phyloP scores from a whole-genome alignment of 345 rosid species.

The Populus nigra region DNA sequence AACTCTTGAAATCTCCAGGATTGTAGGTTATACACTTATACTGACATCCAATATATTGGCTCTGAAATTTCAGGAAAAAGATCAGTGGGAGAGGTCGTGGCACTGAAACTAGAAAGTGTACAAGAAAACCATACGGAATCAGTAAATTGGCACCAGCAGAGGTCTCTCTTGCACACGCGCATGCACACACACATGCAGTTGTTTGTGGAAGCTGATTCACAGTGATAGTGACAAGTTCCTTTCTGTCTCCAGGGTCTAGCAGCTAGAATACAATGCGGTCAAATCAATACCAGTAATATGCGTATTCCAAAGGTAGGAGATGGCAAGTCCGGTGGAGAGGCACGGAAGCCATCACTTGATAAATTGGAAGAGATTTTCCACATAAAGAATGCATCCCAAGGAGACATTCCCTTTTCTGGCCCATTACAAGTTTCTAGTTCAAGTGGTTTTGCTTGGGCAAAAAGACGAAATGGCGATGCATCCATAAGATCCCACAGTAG shows the following conservation, averaged over 20 bases:
- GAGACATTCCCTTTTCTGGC: slow-evolving; percentile 84
- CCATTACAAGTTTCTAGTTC: slow-evolving; percentile 81
- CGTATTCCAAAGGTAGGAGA: slow-evolving; percentile 33
- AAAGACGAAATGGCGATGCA: slow-evolving; percentile 62
- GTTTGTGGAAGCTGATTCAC: slow-evolving; percentile 5
- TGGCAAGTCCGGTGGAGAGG: slow-evolving; percentile 38
- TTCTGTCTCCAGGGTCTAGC: slow-evolving; percentile 50
- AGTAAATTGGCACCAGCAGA: slow-evolving; percentile 68
- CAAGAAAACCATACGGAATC: slow-evolving; percentile 53
- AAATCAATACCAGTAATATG: slow-evolving; percentile 26
- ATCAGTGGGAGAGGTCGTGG: slow-evolving; percentile 55
- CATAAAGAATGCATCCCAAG: slow-evolving; percentile 82
- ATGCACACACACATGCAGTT: not conserved
- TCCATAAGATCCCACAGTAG: slow-evolving; percentile 50
- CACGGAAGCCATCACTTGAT: slow-evolving; percentile 44
- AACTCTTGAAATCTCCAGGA: not conserved
- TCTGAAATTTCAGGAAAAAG: slow-evolving; percentile 63
- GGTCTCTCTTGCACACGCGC: slow-evolving; percentile 41
- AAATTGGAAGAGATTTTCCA: slow-evolving; percentile 59
- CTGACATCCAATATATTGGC: slow-evolving; percentile 1
- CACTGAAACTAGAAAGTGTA: slow-evolving; percentile 62
- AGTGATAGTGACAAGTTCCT: slow-evolving; percentile 2
- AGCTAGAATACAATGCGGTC: slow-evolving; percentile 34
- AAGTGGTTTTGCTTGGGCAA: slow-evolving; percentile 96
- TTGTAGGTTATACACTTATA: not conserved